Evolutionary conservation across 1,284 basidiomycete genomes (phyloP).

Genomic region (Takashimella tepidaria): DNA sequence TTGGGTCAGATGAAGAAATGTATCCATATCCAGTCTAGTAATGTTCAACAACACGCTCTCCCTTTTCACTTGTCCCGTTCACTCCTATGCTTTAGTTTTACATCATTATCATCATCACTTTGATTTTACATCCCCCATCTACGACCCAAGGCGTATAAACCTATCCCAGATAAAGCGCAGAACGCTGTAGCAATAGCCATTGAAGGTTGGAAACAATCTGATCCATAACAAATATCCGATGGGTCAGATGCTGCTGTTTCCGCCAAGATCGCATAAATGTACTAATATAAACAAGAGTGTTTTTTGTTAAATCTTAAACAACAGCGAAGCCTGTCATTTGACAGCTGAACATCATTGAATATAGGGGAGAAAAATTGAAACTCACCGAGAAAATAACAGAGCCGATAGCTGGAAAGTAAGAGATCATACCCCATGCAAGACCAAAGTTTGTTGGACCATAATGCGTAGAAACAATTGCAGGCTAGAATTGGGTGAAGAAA

Average conservation of each 20-base stretch:
- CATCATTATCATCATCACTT: not conserved
- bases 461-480: conserved; percentile 42
- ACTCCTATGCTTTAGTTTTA: not conserved
- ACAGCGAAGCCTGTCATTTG: conserved; percentile 7
- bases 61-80: not conserved
- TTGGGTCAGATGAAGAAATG: not conserved
- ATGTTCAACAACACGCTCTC: not conserved
- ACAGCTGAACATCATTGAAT: conserved; percentile 2
- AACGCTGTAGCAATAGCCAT: conserved; percentile 38
- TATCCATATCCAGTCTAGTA: not conserved
- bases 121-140: conserved; percentile 39
- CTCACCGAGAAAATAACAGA: conserved; percentile 44
- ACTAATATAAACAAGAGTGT: conserved; percentile 16
- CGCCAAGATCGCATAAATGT: conserved; percentile 37
- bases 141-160: conserved; percentile 33
- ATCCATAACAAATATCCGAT: conserved; percentile 33
- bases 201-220: conserved; percentile 37
- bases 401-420: conserved; percentile 43
- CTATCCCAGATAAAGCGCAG: conserved; percentile 32
- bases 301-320: not conserved
- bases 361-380: not conserved
- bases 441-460: conserved; percentile 48
- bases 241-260: conserved; percentile 17
- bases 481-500: conserved; percentile 17
- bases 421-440: conserved; percentile 48